A percentile compares a stretch with the other conserved stretches of the same genome.
Conservation (phyloP, 441 rosid genomes). For the Macaranga tanarius region DNA sequence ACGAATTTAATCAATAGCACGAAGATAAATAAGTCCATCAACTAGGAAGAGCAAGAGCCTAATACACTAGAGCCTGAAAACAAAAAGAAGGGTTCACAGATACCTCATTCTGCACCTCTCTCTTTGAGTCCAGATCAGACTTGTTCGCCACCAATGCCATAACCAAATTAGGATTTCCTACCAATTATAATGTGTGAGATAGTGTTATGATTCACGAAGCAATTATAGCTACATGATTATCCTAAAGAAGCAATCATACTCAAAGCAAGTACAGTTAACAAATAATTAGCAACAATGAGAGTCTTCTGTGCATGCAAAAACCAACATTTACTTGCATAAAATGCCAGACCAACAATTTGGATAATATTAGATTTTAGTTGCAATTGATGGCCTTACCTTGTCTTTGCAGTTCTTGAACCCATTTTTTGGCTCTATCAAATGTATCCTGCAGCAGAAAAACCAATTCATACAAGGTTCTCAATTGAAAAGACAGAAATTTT, state of each 20-base stretch:
- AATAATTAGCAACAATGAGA: too few relatives aligned
- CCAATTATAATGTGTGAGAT: neutral
- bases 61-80: slow-evolving; percentile 5
- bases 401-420: slow-evolving; percentile 64
- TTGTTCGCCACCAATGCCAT: slow-evolving; percentile 72
- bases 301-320: too few relatives aligned
- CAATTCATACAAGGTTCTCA: neutral
- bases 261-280: neutral
- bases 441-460: slow-evolving; percentile 43
- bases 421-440: slow-evolving; percentile 49
- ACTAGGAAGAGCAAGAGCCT: neutral
- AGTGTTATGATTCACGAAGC: neutral
- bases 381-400: slow-evolving; percentile 40
- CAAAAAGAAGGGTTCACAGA: neutral
- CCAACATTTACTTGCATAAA: too few relatives aligned
- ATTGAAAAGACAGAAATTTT: neutral
- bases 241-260: neutral
- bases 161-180: slow-evolving; percentile 43
- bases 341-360: too few relatives aligned
- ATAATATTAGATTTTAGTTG: too few relatives aligned
- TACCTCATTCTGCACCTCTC: slow-evolving; percentile 63
- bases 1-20: neutral
- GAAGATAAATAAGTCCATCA: too few relatives aligned
- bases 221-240: neutral
- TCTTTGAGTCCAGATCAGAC: slow-evolving; percentile 55